phyloP scores from a whole-genome alignment of 139 green algal species.

The Microglena sp. region DNA sequence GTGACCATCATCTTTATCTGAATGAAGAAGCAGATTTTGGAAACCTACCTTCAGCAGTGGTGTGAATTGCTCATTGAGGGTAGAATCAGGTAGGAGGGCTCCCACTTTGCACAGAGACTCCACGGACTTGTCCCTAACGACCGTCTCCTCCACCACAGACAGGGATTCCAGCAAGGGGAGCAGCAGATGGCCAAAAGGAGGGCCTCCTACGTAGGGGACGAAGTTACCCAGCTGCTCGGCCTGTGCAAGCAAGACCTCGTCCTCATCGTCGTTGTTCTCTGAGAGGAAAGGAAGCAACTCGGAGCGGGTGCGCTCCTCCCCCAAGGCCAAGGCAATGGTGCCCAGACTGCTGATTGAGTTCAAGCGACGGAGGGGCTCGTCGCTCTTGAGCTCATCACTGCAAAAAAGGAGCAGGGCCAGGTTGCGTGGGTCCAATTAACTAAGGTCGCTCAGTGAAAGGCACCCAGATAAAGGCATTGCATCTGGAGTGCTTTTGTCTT shows the following conservation, averaged over 20 bases:
- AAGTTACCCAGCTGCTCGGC: conserved; percentile 94
- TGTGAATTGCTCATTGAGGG: conserved; percentile 66
- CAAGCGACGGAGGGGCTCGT: conserved; percentile 87
- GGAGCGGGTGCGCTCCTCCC: conserved; percentile 82
- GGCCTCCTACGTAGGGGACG: conserved; percentile 84
- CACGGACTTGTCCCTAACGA: conserved; percentile 93
- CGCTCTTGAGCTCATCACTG: conserved; percentile 89
- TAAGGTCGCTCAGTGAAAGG: too few species aligned
- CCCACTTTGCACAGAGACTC: conserved; percentile 76
- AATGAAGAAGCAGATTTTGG: too few species aligned
- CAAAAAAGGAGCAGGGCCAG: too few species aligned
- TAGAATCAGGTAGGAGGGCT: conserved; percentile 53
- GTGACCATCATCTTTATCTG: too few species aligned
- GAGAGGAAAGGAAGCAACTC: conserved; percentile 97
- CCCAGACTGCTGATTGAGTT: conserved; percentile 83
- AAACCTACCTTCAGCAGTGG: conserved; percentile 76
- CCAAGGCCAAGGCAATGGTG: conserved; percentile 90
- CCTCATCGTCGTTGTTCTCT: conserved; percentile 95
- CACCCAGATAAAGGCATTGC: too few species aligned
- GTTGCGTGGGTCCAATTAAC: too few species aligned
- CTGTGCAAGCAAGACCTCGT: conserved; percentile 92
- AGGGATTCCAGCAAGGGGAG: conserved; percentile 89
- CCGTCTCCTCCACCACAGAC: conserved; percentile 92
- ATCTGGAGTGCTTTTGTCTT: too few species aligned
- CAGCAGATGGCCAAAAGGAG: conserved; percentile 63